These are phyloP conservation scores for Lentinula sp. DNA, from an alignment of 768 basidiomycete species.

Conservation along the genomic window DNA sequence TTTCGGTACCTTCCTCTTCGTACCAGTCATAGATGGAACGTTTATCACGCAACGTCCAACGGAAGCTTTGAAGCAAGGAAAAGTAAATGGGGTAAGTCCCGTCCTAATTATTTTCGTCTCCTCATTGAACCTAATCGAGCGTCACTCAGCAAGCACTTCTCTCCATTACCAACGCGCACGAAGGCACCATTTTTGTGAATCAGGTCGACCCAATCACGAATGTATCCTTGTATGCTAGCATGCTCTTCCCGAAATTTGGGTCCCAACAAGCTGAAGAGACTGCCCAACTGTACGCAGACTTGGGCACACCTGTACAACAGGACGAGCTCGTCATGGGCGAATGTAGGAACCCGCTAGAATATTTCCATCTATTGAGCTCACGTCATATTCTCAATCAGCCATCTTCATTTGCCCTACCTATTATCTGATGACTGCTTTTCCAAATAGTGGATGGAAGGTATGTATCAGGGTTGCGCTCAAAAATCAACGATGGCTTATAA, in stretches of 20 bases:
- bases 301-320: slow-evolving; percentile 14
- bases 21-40: slow-evolving; percentile 29
- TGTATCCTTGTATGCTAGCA: slow-evolving; percentile 14
- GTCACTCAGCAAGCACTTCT: slow-evolving; percentile 15
- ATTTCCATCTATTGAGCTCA: neutral
- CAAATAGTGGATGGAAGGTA: slow-evolving; percentile 25
- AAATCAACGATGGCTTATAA: neutral
- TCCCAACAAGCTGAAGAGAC: slow-evolving; percentile 7
- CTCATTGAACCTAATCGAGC: no score
- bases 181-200: slow-evolving; percentile 24
- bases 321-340: slow-evolving; percentile 18
- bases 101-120: neutral
- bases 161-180: slow-evolving; percentile 21
- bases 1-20: slow-evolving; percentile 23
- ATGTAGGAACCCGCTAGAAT: slow-evolving; percentile 10
- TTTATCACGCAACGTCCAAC: slow-evolving; percentile 27
- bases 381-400: slow-evolving; percentile 12
- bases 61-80: slow-evolving; percentile 18
- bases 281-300: slow-evolving; percentile 12
- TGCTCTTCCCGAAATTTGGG: slow-evolving; percentile 18
- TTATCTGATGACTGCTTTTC: slow-evolving; percentile 22
- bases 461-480: neutral
- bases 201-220: slow-evolving; percentile 10
- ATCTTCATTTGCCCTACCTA: slow-evolving; percentile 30
- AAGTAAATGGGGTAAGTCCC: slow-evolving; percentile 19